Conservation (phyloP, 768 basidiomycete genomes). For the Trichaptum fuscoviolaceum region DNA sequence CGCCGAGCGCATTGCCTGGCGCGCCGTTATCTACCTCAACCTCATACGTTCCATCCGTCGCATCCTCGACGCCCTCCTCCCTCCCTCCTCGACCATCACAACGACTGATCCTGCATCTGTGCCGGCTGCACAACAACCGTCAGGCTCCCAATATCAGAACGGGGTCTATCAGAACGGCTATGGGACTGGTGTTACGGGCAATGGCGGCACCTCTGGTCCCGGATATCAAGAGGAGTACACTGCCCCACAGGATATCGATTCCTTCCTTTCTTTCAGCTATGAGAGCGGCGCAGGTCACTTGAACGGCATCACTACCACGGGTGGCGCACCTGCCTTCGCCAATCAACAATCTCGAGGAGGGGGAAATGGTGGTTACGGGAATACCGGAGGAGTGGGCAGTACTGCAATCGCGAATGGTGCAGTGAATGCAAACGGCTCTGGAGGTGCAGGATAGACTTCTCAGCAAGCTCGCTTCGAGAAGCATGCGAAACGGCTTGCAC, state of each 20-base stretch:
- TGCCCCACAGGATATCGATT: too few relatives aligned
- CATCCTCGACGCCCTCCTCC: conserved; percentile 4
- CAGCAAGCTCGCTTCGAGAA: conserved; percentile 29
- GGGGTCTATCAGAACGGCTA: too few relatives aligned
- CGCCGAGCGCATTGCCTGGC: conserved; percentile 80
- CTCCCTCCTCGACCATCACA: background rate
- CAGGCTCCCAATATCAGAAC: background rate
- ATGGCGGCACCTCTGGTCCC: background rate
- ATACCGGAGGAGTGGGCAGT: background rate
- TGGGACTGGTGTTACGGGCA: background rate
- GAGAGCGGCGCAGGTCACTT: background rate
- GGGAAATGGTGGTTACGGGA: background rate
- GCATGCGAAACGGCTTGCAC: conserved; percentile 56
- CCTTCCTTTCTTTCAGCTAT: too few relatives aligned
- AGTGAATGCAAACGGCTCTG: too few relatives aligned
- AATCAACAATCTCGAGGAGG: background rate
- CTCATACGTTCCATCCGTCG: conserved; percentile 77
- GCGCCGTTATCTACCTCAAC: conserved; percentile 84
- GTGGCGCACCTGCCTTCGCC: background rate
- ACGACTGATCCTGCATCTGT: background rate
- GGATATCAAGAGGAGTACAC: background rate
- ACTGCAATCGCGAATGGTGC: background rate
- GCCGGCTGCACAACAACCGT: background rate
- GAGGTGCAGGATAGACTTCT: background rate
- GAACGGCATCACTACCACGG: background rate